These are phyloP conservation scores for Zygnema cylindricum DNA, from an alignment of 139 green algal genomes.

Conservation along the genomic window DNA sequence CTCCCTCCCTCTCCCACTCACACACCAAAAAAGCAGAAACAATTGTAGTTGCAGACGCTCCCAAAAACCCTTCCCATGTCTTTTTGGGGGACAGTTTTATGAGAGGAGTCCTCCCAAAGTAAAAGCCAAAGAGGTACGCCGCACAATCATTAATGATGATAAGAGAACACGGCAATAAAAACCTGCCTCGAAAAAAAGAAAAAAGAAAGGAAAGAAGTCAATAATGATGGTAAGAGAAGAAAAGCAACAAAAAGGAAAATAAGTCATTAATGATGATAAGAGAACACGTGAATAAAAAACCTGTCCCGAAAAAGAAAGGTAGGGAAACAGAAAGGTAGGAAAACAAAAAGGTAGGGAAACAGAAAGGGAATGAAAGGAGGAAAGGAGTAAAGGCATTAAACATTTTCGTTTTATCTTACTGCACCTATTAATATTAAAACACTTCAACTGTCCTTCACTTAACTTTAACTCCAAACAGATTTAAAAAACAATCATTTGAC, in stretches of 20 bases:
- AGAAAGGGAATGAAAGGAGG: not conserved
- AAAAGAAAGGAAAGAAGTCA: not conserved
- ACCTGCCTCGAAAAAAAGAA: slow-evolving; percentile 51
- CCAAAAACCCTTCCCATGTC: slow-evolving; percentile 98
- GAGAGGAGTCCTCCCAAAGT: slow-evolving; percentile 92
- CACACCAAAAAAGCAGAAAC: slow-evolving; percentile 80
- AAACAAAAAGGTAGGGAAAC: not conserved
- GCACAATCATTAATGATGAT: slow-evolving; percentile 96
- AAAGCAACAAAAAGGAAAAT: not conserved
- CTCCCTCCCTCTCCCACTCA: not conserved
- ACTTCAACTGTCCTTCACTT: not conserved
- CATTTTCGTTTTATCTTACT: not conserved
- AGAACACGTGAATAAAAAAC: not conserved
- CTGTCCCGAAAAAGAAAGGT: not conserved
- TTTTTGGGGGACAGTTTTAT: slow-evolving; percentile 99
- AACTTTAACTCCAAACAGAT: not conserved
- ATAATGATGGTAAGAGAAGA: not conserved
- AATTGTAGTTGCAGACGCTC: slow-evolving; percentile 84
- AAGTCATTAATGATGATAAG: not conserved
- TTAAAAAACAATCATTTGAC: not conserved
- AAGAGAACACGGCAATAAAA: slow-evolving; percentile 87
- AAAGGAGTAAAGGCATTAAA: not conserved
- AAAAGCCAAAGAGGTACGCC: slow-evolving; percentile 87
- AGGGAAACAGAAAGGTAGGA: not conserved
- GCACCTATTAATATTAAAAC: not conserved